Evolutionary conservation across 1,284 basidiomycete species (phyloP), one percentile per base, ranked within the genome.

Genomic region (Laetiporus sulphureus): DNA sequence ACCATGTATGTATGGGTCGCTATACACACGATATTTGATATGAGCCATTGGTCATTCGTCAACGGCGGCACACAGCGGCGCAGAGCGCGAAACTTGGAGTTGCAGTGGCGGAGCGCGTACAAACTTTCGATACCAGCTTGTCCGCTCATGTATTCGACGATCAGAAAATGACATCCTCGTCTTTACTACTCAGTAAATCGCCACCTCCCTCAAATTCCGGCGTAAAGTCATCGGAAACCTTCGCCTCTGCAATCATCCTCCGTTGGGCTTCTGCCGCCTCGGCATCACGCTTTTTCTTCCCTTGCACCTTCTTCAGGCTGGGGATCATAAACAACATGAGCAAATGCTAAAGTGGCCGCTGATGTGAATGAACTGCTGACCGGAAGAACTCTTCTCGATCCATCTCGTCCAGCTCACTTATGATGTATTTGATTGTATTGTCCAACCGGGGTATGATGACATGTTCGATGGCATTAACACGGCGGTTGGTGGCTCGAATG

Each of bases 401-500:
- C 90, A 95, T 95, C 66, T 97, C 93, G 56, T 97, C 93, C 44
- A 97, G 67, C 64, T 95, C 91, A 50, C 91, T 94, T 56, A 92
- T 77, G 60, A 97, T 95, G 63, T 96, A 97, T 57, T 88, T 91
- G 72, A 99, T 92, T 5, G 96, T 99, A 64, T 99, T 98, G 46
- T 98, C 95, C 35, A 99, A 69, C 37, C 85, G 77, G 11, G 96
- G 96, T 45, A 99, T 98, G 57, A 99, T 77, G 53, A 99, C 85
- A 62, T 99, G 92, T 61, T 99, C 96, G 56, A 99, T 96, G 3
- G 96, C 96, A 58, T 99, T 99, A 24, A 99, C 96, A 51, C 96
- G 83, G 34, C 96, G 85, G 64, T 98, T 99, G 21, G 96, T 99
- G 33, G 95, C 92, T 41, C 92, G 84, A 60, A 99, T 99, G 47